These are phyloP conservation scores for Paramecium caudatum DNA, from an alignment of 73 alveolate species.

Conservation along the genomic window DNA sequence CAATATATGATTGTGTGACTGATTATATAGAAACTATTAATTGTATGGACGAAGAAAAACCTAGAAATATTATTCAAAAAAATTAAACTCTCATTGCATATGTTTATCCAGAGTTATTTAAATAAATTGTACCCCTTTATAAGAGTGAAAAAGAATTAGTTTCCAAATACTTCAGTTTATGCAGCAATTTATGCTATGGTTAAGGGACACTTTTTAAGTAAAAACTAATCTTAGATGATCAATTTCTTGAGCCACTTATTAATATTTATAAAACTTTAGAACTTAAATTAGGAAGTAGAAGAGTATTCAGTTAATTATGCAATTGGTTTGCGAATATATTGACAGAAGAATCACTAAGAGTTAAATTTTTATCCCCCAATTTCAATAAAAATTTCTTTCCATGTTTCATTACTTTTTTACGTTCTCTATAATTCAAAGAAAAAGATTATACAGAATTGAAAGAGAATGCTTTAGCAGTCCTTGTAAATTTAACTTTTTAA, in stretches of 20 bases:
- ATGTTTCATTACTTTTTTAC: background rate
- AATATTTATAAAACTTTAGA: background rate
- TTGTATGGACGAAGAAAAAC: constrained; percentile 19
- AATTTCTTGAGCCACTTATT: background rate
- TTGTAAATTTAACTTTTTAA: constrained; percentile 65
- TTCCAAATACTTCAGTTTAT: constrained; percentile 6
- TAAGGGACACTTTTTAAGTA: background rate
- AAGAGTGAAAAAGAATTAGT: constrained; percentile 15
- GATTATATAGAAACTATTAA: constrained; percentile 37
- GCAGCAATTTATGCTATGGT: constrained; percentile 53
- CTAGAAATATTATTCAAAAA: background rate
- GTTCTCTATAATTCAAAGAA: background rate
- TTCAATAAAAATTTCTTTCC: background rate
- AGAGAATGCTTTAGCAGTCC: constrained; percentile 71
- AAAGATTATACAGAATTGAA: background rate
- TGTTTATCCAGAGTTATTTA: background rate
- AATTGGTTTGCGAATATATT: constrained; percentile 66
- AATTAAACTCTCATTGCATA: background rate
- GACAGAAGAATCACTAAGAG: constrained; percentile 64
- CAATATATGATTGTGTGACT: background rate
- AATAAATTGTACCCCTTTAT: background rate
- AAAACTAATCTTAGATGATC: background rate
- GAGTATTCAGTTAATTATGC: background rate
- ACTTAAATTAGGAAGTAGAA: background rate
- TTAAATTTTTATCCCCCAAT: background rate